phyloP scores from a whole-genome alignment of 2,329 filamentous ascomycete species.

The Fusarium lyarnte region DNA sequence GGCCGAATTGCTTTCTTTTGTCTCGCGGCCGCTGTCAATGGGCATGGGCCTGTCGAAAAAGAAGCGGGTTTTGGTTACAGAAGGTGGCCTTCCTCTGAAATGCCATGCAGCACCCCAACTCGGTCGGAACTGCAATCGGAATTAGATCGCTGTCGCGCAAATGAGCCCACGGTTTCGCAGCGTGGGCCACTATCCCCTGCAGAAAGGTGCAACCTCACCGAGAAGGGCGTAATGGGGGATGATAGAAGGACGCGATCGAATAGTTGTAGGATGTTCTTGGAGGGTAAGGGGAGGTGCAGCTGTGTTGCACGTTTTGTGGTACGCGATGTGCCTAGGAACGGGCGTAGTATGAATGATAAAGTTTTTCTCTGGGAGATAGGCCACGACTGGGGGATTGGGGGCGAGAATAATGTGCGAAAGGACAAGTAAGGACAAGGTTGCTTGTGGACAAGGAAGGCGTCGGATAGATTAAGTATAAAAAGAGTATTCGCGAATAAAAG shows the following conservation, averaged over 20 bases:
- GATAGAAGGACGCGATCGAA: background rate
- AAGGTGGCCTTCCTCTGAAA: constrained; percentile 1
- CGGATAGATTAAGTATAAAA: constrained; percentile 16
- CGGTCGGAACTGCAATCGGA: constrained; percentile 14
- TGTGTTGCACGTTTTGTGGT: constrained; percentile 30
- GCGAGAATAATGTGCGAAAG: background rate
- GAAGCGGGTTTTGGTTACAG: constrained; percentile 23
- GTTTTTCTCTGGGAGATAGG: constrained; percentile 14
- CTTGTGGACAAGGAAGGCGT: background rate
- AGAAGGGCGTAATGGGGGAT: background rate
- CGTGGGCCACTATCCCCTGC: constrained; percentile 30
- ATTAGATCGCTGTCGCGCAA: constrained; percentile 23
- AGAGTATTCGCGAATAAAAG: constrained; percentile 4
- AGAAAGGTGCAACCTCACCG: constrained; percentile 18
- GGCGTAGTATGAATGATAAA: constrained; percentile 19
- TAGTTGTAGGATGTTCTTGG: background rate
- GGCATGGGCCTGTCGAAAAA: constrained; percentile 28
- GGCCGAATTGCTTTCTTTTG: constrained; percentile 17
- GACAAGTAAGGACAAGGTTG: background rate
- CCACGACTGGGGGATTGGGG: constrained; percentile 1
- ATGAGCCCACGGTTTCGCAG: constrained; percentile 38
- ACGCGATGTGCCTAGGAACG: constrained; percentile 16
- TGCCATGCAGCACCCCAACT: constrained; percentile 31
- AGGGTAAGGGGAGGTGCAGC: background rate
- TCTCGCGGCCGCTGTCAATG: constrained; percentile 27